Evolutionary conservation across 139 green algal species (phyloP), one percentile per base, ranked within the genome.

Genomic region (Tetratostichococcus sp.): DNA sequence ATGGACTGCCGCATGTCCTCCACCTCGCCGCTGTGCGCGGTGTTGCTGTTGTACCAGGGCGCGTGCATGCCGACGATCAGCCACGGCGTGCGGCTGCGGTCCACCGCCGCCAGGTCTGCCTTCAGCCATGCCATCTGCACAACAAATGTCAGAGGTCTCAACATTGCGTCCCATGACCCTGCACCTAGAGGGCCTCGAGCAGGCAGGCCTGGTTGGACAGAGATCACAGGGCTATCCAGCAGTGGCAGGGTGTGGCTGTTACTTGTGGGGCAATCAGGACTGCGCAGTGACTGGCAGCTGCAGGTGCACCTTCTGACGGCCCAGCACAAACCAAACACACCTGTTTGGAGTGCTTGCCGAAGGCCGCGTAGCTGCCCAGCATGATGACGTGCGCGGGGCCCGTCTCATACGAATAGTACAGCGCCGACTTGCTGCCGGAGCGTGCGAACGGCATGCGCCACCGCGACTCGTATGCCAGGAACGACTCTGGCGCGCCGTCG

Each of bases 1-100:
- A 94, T 84, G 30, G 65, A 58, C 3, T 39, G 74, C 72, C 74
- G 76, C 85, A 93, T 92, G 33, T n/a, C 74, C n/a, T 92, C 84
- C 26, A 75, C 82, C 72, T 95, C 90, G 5, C 75, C 75, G 66
- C 88, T 80, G 73, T 94, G 90, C 1, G 77, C 82, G 19, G 62
- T 33, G 73, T 94, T 94, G 78, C 80, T 87, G 81, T 90, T 92
- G 85, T 94, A 88, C 75, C 88, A 97, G 23, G 91, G 91, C 11
- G 87, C 90, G 75, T 97, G 91, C 66, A 91, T 77, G 58, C 73
- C 75, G 4, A 86, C 89, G 30, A 96, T 75, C 30, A 96, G 34
- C 89, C 89, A 96, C 16, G 91, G 91, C n/a, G 90, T 94, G 33
- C 77, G 72, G 1, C 17, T 71, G 32, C 88, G 79, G 77, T 94